Evolutionary conservation across 495 filamentous ascomycete species (phyloP).

Genomic region (Melanomma pulvis-pyrius): DNA sequence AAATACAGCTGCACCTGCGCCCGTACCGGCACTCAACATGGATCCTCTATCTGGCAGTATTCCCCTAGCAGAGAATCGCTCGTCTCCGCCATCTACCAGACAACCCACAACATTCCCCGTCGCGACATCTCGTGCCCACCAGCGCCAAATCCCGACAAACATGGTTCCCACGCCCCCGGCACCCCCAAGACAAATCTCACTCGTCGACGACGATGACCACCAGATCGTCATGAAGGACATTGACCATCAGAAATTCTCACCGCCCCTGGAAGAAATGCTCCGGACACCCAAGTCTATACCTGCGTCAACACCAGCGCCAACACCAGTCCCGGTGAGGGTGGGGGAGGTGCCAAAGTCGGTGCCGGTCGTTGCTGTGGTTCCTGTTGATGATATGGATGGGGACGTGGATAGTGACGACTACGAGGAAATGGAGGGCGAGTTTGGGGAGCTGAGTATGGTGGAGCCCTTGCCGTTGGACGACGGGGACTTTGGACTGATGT

Average conservation of each 20-base stretch:
- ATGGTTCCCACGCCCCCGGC: conserved; percentile 22
- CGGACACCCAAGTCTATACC: neutral
- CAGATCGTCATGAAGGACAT: conserved; percentile 24
- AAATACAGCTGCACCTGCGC: neutral
- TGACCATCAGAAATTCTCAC: conserved; percentile 22
- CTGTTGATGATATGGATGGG: neutral
- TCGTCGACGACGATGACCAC: conserved; percentile 11
- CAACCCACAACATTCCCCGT: conserved; percentile 14
- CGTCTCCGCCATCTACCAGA: neutral
- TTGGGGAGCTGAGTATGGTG: conserved; percentile 34
- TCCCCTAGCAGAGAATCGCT: neutral
- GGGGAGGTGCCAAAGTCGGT: neutral
- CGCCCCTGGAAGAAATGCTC: conserved; percentile 15
- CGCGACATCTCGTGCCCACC: conserved; percentile 1
- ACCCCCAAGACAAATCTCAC: conserved; percentile 8
- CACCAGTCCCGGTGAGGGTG: neutral
- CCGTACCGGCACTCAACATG: neutral
- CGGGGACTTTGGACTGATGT: conserved; percentile 24
- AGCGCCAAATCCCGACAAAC: conserved; percentile 22
- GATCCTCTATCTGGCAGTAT: conserved; percentile 25
- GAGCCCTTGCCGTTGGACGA: conserved; percentile 32
- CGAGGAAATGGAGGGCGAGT: conserved; percentile 19
- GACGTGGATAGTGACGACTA: neutral
- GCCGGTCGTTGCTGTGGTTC: neutral
- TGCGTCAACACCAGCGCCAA: neutral